Base-by-base conservation (phyloP, 2,329 filamentous ascomycete genomes). In the Lasiodiplodia gonubiensis region DNA sequence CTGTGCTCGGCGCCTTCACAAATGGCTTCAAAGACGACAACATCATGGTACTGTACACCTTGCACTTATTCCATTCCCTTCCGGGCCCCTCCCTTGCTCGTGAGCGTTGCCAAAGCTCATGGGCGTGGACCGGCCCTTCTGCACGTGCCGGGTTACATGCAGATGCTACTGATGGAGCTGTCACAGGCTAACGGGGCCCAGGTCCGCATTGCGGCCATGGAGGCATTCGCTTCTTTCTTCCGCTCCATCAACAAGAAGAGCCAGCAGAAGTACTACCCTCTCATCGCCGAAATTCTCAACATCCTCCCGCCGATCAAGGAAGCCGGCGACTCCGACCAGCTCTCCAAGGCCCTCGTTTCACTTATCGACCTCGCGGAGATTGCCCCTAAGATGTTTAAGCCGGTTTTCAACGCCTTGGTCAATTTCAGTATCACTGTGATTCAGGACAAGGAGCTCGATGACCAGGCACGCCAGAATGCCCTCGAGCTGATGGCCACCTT, bases 401-500 rank as follows among this genome's bases (percentile, higher is more conserved):
- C 86, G 23, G 85, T 97, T n/a, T 99, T 99, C 83, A 90, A 91
- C 76, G 94, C 93, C 75, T 86, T 99, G 4, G 94, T 98, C 63
- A 90, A 92, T 73, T 97, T 99, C 81, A 94, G 91, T 78, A 89
- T 98, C 69, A 93, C 92, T 7, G 93, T 98, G 68, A 92, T 99
- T 72, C 92, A 96, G 74, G 94, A 99, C 78, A 98, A 98, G 82
- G 94, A 98, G 69, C 86, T 99, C 25, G 91, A 90, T 70, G 94
- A 97, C 75, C 87, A 94, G 72, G 92, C 93, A 69, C 89, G 95
- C 69, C 95, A 99, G 79, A 98, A 98, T 76, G 93, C 94, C 0
- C 85, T 99, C 51, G 95, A 99, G 79, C 86, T 99, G 67, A 97
- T 99, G 92, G 94, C 94, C 30, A 99, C 95, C 0, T 99, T 99